These are phyloP conservation scores for Cystobasidium ongulense DNA, from an alignment of 768 basidiomycete genomes.

Conservation along the genomic window DNA sequence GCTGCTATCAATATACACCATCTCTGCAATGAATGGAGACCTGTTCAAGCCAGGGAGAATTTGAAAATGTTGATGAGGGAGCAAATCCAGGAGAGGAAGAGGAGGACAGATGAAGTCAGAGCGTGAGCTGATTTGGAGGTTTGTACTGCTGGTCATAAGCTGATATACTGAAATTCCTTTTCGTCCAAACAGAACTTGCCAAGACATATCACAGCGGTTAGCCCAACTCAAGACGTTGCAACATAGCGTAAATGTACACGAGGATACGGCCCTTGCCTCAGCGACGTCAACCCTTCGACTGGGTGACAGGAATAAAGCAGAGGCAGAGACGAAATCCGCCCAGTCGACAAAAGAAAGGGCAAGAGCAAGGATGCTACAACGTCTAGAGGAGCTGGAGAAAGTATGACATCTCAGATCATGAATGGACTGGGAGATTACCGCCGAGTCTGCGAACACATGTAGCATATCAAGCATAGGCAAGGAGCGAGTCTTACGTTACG, in stretches of 20 bases:
- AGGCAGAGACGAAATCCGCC: neutral
- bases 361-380: neutral
- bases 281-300: neutral
- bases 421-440: too few species aligned
- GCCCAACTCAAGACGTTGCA: constrained; percentile 9
- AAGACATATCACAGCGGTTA: neutral
- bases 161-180: neutral
- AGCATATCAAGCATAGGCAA: too few species aligned
- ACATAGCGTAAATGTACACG: neutral
- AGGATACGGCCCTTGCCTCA: neutral
- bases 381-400: neutral
- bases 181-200: neutral
- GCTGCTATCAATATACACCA: constrained; percentile 81
- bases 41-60: constrained; percentile 77
- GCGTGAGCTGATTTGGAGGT: constrained; percentile 36
- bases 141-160: neutral
- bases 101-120: constrained; percentile 64
- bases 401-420: neutral
- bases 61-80: constrained; percentile 72
- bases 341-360: neutral
- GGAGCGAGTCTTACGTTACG: too few species aligned
- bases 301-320: neutral
- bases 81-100: constrained; percentile 63
- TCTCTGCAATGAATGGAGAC: constrained; percentile 78
- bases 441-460: too few species aligned